Base-by-base conservation (phyloP, 345 rosid species). In the Hibiscus mutabilis region DNA sequence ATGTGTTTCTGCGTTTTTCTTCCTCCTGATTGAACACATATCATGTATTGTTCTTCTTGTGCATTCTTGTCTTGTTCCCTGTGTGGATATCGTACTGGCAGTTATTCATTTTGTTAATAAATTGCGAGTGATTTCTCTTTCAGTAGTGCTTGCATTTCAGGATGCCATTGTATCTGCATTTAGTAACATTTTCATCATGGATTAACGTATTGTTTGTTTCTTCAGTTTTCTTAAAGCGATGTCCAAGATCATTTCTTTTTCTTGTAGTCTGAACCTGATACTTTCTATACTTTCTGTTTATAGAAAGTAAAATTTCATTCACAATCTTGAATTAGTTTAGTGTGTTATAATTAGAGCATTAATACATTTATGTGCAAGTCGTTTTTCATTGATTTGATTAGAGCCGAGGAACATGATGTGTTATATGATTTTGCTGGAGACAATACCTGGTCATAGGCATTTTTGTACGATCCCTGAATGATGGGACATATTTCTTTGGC, bases 51-150 rank as follows among this genome's bases (percentile, higher is more conserved):
- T 60, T 60, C 71, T 19, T 62, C 37, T 9, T 72, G 53, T 71
- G 73, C 72, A 73, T 33, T 79, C 55, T 73, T 70, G 14, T 33
- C 42, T 47, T 55, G 59, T 74, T 69, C 55, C 63, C 52, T 72
- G 64, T 51, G 74, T 73, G 69, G 77, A 70, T 31, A 69, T 52
- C 75, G 73, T 66, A 73, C 64, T n/a, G 29, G 60, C 67, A 49
- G 15, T 73, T 22, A 69, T 80, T 69, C 24, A 46, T 53, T 75
- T 62, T 77, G 74, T 79, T 58, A 66, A 60, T 81, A 62, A 74
- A 31, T 35, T 68, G 77, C 65, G 73, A 73, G 76, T 78, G 75
- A 9, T 78, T 78, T 31, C 35, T 31, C 51, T 73, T 19, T 24
- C 12, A 24, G 14, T 37, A 8, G 7, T 44, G 19, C 22, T 35